Base-by-base conservation (phyloP, 129 eudicot species). In the Artemisia argyi region DNA sequence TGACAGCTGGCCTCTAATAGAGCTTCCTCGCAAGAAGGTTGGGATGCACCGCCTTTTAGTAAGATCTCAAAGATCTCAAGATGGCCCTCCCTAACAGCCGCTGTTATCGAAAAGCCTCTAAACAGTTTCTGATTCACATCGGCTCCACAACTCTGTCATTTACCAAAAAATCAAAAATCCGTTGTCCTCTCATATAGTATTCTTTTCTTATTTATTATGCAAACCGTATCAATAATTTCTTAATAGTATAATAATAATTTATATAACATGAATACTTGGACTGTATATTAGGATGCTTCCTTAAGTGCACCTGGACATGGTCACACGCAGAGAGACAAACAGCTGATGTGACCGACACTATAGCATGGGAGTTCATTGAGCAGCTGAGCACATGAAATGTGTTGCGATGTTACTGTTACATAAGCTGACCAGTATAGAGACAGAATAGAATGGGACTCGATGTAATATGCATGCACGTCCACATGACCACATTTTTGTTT, bases 11-110 rank as follows among this genome's bases (percentile, higher is more conserved):
- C 96, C 76, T 90, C 98, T 58, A 90, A 55, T 66, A 94, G 76
- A 50, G 98, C 98, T 64, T 94, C 96, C 86, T 94, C 98, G 32
- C 98, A 94, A 76, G 89, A 96, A 39, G 82, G 86, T 73, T 94
- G 97, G 73, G 87, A 90, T 17, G 97, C 96, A 66, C 98, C 98
- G 24, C 88, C 88, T 65, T 88, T 90, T 57, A 94, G 75, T 66
- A 94, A 81, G 78, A 94, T 88, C 87, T 94, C 86, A 76, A 94
- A 80, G 58, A 90, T 85, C 91, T 84, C 93, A 58, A 66, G 44
- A 59, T 90, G 91, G 67, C 89, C 92, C 88, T 94, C 97, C 82
- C 97, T 86, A 50, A 85, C 96, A 70, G 97, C 98, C 15, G 96
- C 96, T 56, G 96, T 87, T 62, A 83, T 74, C 16, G 97, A 79